Percentiles rank a stretch among this genome's conserved stretches.
These are phyloP conservation scores for Fusarium guadeloupense DNA, from an alignment of 2,329 filamentous ascomycete species.

Conservation along the genomic window DNA sequence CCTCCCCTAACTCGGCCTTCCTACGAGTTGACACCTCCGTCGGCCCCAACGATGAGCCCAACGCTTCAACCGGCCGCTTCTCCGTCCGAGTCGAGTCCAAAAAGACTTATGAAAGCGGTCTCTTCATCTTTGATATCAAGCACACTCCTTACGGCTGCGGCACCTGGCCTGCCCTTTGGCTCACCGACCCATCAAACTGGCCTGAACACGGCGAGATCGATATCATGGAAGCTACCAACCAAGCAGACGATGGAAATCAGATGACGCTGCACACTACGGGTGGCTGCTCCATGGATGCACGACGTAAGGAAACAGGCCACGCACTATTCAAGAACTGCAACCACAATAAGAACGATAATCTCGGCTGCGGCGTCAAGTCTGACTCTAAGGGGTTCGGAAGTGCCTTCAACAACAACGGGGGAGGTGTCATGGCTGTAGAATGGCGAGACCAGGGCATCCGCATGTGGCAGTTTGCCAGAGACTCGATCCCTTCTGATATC, in stretches of 20 bases:
- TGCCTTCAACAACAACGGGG: conserved; percentile 62
- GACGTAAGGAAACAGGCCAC: conserved; percentile 62
- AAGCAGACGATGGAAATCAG: conserved; percentile 62
- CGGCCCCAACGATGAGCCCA: conserved; percentile 55
- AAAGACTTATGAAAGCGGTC: conserved; percentile 65
- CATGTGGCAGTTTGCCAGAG: conserved; percentile 67
- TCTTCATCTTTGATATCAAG: conserved; percentile 74
- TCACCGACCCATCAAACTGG: conserved; percentile 69
- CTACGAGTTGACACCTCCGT: conserved; percentile 70
- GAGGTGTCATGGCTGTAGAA: conserved; percentile 70
- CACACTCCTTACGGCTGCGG: conserved; percentile 72
- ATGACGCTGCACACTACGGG: conserved; percentile 68
- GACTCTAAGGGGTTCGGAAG: conserved; percentile 57
- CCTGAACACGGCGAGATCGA: conserved; percentile 72
- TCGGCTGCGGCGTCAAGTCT: conserved; percentile 65
- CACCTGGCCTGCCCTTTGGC: conserved; percentile 73
- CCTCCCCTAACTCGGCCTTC: conserved; percentile 61
- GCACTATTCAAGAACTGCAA: conserved; percentile 58
- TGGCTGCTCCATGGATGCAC: conserved; percentile 62
- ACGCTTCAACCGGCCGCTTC: conserved; percentile 67
- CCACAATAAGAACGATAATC: conserved; percentile 60
- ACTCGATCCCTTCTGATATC: conserved; percentile 62
- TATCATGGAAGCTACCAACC: conserved; percentile 67
- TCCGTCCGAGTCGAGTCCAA: conserved; percentile 72
- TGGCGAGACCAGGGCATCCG: conserved; percentile 69